Conservation (phyloP, 805 yeast species). For the Hanseniaspora pseudoguilliermondii region DNA sequence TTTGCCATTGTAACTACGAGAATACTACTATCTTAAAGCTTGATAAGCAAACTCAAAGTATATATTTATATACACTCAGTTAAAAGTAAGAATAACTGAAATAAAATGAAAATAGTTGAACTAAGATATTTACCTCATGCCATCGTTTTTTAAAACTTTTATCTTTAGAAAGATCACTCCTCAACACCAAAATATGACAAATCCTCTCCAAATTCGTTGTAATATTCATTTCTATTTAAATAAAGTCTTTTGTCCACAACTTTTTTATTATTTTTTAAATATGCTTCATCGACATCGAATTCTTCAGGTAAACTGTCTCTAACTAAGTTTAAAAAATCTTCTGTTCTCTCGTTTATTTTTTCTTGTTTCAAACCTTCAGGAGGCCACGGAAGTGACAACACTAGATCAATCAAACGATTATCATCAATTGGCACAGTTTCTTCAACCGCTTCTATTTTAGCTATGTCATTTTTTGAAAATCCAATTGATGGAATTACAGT, state of each 20-base stretch:
- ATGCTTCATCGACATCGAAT: slow-evolving; percentile 21
- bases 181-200: slow-evolving; percentile 85
- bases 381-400: slow-evolving; percentile 77
- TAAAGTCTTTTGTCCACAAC: slow-evolving; percentile 27
- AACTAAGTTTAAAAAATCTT: slow-evolving; percentile 16
- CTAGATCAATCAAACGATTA: slow-evolving; percentile 16
- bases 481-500: slow-evolving; percentile 40
- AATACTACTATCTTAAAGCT: neutral
- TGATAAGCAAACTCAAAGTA: neutral
- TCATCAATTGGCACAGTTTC: slow-evolving; percentile 32
- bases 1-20: neutral
- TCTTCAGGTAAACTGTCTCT: slow-evolving; percentile 11
- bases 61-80: neutral
- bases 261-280: slow-evolving; percentile 23
- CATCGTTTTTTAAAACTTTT: no score
- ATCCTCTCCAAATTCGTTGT: slow-evolving; percentile 70
- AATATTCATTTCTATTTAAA: slow-evolving; percentile 43
- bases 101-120: no score
- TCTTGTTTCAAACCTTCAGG: slow-evolving; percentile 48
- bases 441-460: slow-evolving; percentile 25
- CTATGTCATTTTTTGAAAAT: slow-evolving; percentile 43
- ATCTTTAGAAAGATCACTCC: slow-evolving; percentile 28
- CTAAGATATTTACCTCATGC: no score
- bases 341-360: slow-evolving; percentile 17
- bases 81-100: no score